These are phyloP conservation scores for Sextonia rubra DNA, from an alignment of 164 flowering plant genomes.

Conservation along the genomic window DNA sequence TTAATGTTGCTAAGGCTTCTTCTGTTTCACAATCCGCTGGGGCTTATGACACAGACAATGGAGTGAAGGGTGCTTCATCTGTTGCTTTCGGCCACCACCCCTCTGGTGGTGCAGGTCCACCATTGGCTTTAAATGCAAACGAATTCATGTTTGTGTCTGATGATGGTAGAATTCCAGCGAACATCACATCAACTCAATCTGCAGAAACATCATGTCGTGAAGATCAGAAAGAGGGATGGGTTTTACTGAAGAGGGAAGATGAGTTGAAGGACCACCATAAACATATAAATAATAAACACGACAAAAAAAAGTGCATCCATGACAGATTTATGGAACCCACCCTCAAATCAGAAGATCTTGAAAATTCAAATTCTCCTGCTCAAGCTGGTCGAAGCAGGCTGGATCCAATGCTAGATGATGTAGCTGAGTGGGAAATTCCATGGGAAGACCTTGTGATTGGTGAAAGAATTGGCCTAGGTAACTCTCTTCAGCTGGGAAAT, in stretches of 20 bases:
- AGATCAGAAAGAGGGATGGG: constrained; percentile 18
- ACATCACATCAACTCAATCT: constrained; percentile 12
- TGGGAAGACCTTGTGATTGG: constrained; percentile 95
- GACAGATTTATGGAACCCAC: constrained; percentile 40
- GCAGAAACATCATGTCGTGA: constrained; percentile 12
- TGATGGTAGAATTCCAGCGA: constrained; percentile 16
- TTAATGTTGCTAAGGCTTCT: constrained; percentile 16
- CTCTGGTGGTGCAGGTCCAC: constrained; percentile 18
- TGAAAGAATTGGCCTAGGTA: constrained; percentile 99
- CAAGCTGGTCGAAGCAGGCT: constrained; percentile 33
- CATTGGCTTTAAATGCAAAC: constrained; percentile 11
- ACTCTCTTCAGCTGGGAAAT: constrained; percentile 3
- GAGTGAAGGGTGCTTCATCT: not conserved
- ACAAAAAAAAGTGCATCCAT: constrained; percentile 29
- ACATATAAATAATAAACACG: constrained; percentile 25
- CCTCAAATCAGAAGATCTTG: constrained; percentile 29
- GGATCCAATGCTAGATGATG: constrained; percentile 74
- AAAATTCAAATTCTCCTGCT: constrained; percentile 31
- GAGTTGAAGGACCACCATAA: constrained; percentile 21
- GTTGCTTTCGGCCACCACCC: not conserved
- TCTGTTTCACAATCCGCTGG: constrained; percentile 15
- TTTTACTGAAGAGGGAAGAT: constrained; percentile 20
- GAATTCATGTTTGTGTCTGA: constrained; percentile 20
- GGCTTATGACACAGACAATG: constrained; percentile 14
- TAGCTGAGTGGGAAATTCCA: constrained; percentile 79